Evolutionary conservation across 768 basidiomycete species (phyloP).

Genomic region (Pisolithus tinctorius): DNA sequence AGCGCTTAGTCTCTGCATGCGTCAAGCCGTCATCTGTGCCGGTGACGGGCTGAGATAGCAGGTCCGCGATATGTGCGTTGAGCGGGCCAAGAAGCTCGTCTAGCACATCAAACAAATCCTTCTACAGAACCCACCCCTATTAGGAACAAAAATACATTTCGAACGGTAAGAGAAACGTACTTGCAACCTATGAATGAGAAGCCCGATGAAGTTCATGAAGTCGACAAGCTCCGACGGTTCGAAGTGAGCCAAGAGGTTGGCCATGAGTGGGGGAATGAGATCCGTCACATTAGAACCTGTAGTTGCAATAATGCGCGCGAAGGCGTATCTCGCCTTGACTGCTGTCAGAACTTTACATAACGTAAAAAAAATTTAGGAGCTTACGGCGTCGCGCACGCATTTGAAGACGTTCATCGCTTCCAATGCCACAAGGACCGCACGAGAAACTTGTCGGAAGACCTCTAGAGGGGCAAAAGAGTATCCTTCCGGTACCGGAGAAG

Average conservation of each 20-base stretch:
- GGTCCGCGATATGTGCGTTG: slow-evolving; percentile 68
- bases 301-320: slow-evolving; percentile 86
- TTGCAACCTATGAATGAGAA: slow-evolving; percentile 87
- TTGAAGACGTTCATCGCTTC: slow-evolving; percentile 85
- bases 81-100: slow-evolving; percentile 88
- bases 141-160: not conserved
- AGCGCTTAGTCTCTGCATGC: slow-evolving; percentile 78
- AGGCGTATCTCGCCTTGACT: slow-evolving; percentile 80
- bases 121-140: slow-evolving; percentile 35
- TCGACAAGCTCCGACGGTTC: slow-evolving; percentile 90
- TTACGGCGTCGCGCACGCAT: slow-evolving; percentile 86
- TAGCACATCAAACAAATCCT: slow-evolving; percentile 79
- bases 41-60: slow-evolving; percentile 73
- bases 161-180: slow-evolving; percentile 32
- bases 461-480: slow-evolving; percentile 67
- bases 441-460: slow-evolving; percentile 79
- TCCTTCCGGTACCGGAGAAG: slow-evolving; percentile 57
- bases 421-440: slow-evolving; percentile 79
- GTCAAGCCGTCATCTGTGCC: slow-evolving; percentile 84
- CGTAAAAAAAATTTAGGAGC: slow-evolving; percentile 19
- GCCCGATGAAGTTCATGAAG: slow-evolving; percentile 91
- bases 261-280: slow-evolving; percentile 85
- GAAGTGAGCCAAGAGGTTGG: slow-evolving; percentile 84
- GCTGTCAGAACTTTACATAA: slow-evolving; percentile 5
- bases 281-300: slow-evolving; percentile 82